Evolutionary conservation across 106 monocot genomes (phyloP).

Genomic region (Ottelia alismoides): DNA sequence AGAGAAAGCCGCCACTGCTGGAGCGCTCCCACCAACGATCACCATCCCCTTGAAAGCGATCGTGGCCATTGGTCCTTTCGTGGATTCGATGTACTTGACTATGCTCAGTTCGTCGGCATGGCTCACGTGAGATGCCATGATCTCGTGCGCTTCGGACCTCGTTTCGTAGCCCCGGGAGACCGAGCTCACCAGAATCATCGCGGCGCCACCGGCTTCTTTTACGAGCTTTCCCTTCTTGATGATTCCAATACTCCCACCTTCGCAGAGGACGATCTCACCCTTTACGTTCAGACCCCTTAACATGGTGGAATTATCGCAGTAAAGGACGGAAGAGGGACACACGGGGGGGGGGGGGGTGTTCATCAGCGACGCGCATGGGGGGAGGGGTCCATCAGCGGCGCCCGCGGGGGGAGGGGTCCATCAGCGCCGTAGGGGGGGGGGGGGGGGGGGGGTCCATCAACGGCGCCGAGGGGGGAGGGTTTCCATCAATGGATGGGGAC

Average conservation of each 20-base stretch:
- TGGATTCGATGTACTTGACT: slow-evolving; percentile 4
- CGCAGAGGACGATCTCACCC: slow-evolving; percentile 9
- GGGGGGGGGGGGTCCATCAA: too few species aligned
- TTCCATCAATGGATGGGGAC: too few species aligned
- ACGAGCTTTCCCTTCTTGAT: slow-evolving; percentile 6
- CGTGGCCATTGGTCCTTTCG: background rate
- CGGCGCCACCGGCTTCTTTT: too few species aligned
- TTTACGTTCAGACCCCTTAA: background rate
- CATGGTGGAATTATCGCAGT: too few species aligned
- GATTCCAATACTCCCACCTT: background rate
- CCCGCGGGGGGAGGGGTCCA: slow-evolving; percentile 1
- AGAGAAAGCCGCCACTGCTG: too few species aligned
- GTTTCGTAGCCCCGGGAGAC: slow-evolving; percentile 5
- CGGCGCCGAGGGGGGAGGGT: too few species aligned
- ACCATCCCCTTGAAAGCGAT: too few species aligned
- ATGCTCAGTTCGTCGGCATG: background rate
- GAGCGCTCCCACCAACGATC: slow-evolving; percentile 1
- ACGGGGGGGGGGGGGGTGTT: too few species aligned
- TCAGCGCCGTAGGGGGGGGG: too few species aligned
- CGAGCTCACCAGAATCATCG: slow-evolving; percentile 2
- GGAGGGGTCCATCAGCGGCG: slow-evolving; percentile 2
- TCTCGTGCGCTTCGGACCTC: slow-evolving; percentile 1
- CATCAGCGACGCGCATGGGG: background rate
- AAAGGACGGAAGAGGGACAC: too few species aligned
- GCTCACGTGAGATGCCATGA: slow-evolving; percentile 1